Conservation (phyloP, 352 stramenopile species). For the Blastocystis sp. region DNA sequence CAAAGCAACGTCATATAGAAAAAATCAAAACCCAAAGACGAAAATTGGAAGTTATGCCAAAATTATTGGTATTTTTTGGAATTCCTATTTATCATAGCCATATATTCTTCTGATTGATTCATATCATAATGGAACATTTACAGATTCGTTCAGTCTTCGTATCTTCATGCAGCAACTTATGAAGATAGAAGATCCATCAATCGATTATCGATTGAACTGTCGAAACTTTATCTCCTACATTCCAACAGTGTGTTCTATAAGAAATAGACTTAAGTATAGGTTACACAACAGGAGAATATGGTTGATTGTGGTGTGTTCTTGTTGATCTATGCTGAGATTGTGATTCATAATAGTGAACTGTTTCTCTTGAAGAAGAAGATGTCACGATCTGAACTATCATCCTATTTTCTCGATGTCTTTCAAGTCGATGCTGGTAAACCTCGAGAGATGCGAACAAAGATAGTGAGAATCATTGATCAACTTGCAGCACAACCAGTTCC, state of each 20-base stretch:
- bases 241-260: neutral
- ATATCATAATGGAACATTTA: neutral
- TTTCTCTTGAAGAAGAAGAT: neutral
- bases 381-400: neutral
- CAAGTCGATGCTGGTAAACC: neutral
- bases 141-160: neutral
- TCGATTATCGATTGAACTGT: neutral
- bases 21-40: neutral
- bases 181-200: neutral
- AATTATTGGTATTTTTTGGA: neutral
- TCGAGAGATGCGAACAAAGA: neutral
- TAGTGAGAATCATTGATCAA: neutral
- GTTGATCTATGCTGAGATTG: neutral
- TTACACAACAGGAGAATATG: neutral
- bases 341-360: neutral
- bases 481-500: neutral
- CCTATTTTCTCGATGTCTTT: neutral
- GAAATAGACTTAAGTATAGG: neutral
- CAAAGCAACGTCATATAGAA: neutral
- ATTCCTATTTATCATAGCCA: neutral
- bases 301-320: constrained; percentile 22
- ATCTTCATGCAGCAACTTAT: neutral
- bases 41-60: neutral
- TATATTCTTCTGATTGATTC: constrained; percentile 12
- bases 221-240: neutral